Base-by-base conservation (phyloP, 768 basidiomycete genomes). In the Suillus americanus region DNA sequence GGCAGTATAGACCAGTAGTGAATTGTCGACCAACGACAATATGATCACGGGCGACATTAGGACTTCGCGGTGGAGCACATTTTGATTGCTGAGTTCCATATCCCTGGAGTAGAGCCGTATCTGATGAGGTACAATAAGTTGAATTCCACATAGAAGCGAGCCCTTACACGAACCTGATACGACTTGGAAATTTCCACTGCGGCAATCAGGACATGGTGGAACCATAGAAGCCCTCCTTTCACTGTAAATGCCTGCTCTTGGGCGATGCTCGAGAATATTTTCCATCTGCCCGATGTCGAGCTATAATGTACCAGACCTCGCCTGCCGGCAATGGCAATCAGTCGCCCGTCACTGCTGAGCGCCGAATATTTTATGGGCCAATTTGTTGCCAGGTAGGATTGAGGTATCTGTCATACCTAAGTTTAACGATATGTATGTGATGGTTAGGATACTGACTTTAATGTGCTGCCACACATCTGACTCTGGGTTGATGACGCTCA, bases 391-490 rank as follows among this genome's bases (percentile, higher is more conserved):
- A 98, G 79, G 76, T 99, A 99, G n/a, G 80, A 79, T 70, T 90
- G 86, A 1, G 97, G 97, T 23, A 98, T 87, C 95, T 97, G 69
- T 6, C 38, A 66, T 56, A 62, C n/a, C 54, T 48, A 23, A 43
- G 62, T 64, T 41, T 61, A 35, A 69, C 20, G 33, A 60, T 55
- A 51, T 14, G 60, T 50, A 23, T 40, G 35, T 18, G 37, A 14
- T 51, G 9, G n/a, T 53, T 14, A 60, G 25, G 18, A 20, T 23
- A 69, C 68, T 60, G 67, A 86, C 94, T 85, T 96, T 97, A 75
- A 98, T 91, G 77, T 92, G 91, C 70, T 99, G 95, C 96, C 97
- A 99, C 20, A 98, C 96, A 71, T 98, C 96, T 4, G 94, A 94
- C 74, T 97, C 95, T 18, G 96, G 95, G 72, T 98, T 98, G 72